A percentile compares a stretch with the other conserved stretches of the same genome.
Conservation (phyloP, 2,329 filamentous ascomycete species). For the Fusarium sp. region DNA sequence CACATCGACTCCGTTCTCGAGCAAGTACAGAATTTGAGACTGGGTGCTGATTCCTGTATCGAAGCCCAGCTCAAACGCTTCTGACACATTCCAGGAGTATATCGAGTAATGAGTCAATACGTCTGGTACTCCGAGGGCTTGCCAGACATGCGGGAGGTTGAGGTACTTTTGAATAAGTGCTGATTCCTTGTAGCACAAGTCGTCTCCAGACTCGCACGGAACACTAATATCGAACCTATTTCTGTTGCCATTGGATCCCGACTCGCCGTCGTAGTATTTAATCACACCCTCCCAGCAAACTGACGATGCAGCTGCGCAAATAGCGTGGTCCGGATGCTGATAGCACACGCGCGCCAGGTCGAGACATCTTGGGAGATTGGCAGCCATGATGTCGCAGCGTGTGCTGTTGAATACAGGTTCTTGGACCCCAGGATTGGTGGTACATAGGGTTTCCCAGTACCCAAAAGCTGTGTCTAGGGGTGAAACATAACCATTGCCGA, state of each 20-base stretch:
- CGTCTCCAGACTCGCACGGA: slow-evolving; percentile 9
- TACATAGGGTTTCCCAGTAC: slow-evolving; percentile 38
- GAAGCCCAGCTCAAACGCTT: background rate
- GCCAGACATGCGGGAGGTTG: slow-evolving; percentile 1
- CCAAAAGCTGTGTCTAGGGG: slow-evolving; percentile 30
- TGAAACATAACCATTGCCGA: slow-evolving; percentile 36
- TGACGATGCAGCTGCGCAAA: slow-evolving; percentile 21
- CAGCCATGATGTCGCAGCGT: slow-evolving; percentile 23
- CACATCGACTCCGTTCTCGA: slow-evolving; percentile 20
- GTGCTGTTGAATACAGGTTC: slow-evolving; percentile 32
- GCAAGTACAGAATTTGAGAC: slow-evolving; percentile 14
- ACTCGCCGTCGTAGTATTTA: slow-evolving; percentile 7
- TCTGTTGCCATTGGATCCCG: background rate
- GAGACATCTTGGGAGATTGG: slow-evolving; percentile 33
- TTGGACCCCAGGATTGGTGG: slow-evolving; percentile 25
- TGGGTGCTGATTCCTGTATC: slow-evolving; percentile 23
- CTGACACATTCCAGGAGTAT: background rate
- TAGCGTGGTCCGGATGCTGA: slow-evolving; percentile 26
- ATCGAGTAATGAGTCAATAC: slow-evolving; percentile 15
- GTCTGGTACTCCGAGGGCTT: slow-evolving; percentile 6
- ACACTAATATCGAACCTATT: slow-evolving; percentile 20
- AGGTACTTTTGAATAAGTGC: slow-evolving; percentile 11
- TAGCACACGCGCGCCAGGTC: slow-evolving; percentile 30
- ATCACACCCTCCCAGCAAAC: slow-evolving; percentile 30
- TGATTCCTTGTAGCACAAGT: slow-evolving; percentile 17